Evolutionary conservation across 2,329 filamentous ascomycete species (phyloP).

Genomic region (Fusarium circinatum): DNA sequence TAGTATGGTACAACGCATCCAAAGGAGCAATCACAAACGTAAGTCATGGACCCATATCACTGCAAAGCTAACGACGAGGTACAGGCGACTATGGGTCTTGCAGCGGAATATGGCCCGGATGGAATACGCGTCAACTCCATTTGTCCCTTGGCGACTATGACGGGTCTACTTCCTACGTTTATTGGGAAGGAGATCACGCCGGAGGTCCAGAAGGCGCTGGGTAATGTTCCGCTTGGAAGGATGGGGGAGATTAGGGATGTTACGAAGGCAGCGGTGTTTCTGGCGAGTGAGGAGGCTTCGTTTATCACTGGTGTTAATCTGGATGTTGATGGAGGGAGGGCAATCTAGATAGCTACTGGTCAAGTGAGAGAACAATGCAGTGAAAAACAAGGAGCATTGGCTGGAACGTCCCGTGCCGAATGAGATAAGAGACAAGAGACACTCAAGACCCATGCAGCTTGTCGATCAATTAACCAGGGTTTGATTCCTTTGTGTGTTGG

Average conservation of each 20-base stretch:
- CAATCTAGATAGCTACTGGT: background rate
- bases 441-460: background rate
- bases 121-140: conserved; percentile 80
- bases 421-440: background rate
- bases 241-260: conserved; percentile 61
- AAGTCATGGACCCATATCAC: background rate
- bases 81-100: conserved; percentile 63
- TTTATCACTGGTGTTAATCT: conserved; percentile 80
- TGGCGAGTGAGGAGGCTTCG: conserved; percentile 75
- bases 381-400: background rate
- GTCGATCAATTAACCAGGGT: background rate
- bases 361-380: background rate
- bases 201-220: conserved; percentile 66
- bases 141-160: conserved; percentile 69
- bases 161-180: conserved; percentile 50
- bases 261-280: conserved; percentile 75
- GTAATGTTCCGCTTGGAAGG: conserved; percentile 65
- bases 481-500: background rate
- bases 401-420: too few relatives aligned
- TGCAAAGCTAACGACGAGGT: background rate
- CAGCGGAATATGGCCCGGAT: conserved; percentile 77
- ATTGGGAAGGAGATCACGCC: conserved; percentile 71
- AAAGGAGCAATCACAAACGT: conserved; percentile 73
- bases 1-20: conserved; percentile 77
- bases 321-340: conserved; percentile 53